phyloP scores from a whole-genome alignment of 1,284 basidiomycete species.

The Pseudozyma hubeiensis region DNA sequence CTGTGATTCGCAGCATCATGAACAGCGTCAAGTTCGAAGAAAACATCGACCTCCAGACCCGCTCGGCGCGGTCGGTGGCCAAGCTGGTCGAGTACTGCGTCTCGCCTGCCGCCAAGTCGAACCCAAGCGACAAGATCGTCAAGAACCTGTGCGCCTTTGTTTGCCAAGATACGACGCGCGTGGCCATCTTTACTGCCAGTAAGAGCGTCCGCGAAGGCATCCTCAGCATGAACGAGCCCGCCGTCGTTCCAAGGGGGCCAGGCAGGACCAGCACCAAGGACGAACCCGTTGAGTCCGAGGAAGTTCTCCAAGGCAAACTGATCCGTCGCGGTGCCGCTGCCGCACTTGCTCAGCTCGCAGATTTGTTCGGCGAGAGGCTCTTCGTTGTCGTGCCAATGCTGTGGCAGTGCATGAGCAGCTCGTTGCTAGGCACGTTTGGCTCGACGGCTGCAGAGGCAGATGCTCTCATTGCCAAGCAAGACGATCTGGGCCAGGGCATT shows the following conservation, averaged over 20 bases:
- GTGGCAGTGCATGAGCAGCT: constrained; percentile 91
- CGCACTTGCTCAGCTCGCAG: constrained; percentile 83
- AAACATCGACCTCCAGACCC: constrained; percentile 87
- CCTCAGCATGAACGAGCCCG: constrained; percentile 75
- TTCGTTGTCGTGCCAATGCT: constrained; percentile 86
- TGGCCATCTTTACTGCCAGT: constrained; percentile 84
- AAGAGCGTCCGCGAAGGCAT: constrained; percentile 79
- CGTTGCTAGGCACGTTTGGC: constrained; percentile 77
- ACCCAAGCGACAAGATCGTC: constrained; percentile 89
- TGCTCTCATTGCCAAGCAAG: constrained; percentile 27
- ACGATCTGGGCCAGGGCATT: constrained; percentile 81
- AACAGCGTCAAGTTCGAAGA: constrained; percentile 91
- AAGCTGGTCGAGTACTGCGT: constrained; percentile 87
- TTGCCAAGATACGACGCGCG: constrained; percentile 84
- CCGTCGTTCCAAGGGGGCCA: constrained; percentile 21
- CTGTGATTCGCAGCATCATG: constrained; percentile 96
- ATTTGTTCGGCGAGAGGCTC: constrained; percentile 79
- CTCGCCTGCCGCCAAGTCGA: constrained; percentile 73
- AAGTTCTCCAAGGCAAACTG: constrained; percentile 70
- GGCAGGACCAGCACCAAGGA: constrained; percentile 36
- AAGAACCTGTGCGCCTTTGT: constrained; percentile 97
- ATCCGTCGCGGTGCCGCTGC: constrained; percentile 82
- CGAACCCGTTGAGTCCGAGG: constrained; percentile 69
- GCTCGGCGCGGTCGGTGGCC: constrained; percentile 87
- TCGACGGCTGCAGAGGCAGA: constrained; percentile 72